Percentiles rank a stretch among this genome's conserved stretches.
Evolutionary conservation across 129 eudicot species (phyloP).

Genomic region (Dittrichia graveolens): DNA sequence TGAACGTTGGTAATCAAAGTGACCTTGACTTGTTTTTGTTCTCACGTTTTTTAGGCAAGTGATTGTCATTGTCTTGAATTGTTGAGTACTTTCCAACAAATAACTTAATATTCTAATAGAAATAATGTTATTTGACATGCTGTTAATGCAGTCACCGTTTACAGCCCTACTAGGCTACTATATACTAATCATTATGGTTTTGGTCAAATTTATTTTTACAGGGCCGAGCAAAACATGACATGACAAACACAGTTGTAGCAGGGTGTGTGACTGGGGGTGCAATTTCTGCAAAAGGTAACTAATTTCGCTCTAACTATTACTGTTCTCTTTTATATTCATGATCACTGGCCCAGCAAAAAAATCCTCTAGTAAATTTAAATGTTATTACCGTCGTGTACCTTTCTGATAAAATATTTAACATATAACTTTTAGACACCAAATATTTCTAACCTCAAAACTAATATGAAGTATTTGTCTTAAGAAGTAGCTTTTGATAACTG

Average conservation of each 20-base stretch:
- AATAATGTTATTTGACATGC: constrained; percentile 5
- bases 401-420: not conserved
- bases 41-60: not conserved
- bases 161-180: not conserved
- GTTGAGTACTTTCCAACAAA: not conserved
- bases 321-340: not conserved
- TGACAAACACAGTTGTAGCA: constrained; percentile 74
- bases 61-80: not conserved
- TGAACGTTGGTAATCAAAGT: not conserved
- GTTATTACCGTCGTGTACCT: not conserved
- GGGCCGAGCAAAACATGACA: constrained; percentile 95
- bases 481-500: no score
- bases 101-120: not conserved
- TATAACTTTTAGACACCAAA: not conserved
- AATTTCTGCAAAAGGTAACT: constrained; percentile 76
- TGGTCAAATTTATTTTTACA: constrained; percentile 26
- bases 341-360: not conserved
- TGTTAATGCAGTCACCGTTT: not conserved
- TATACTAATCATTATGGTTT: not conserved
- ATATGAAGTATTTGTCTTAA: no score
- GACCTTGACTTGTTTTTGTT: constrained; percentile 5
- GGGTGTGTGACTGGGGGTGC: constrained; percentile 94
- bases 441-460: not conserved
- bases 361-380: not conserved
- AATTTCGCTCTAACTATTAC: not conserved